Conservation (phyloP, 768 basidiomycete genomes). For the Hysterangium stoloniferum region DNA sequence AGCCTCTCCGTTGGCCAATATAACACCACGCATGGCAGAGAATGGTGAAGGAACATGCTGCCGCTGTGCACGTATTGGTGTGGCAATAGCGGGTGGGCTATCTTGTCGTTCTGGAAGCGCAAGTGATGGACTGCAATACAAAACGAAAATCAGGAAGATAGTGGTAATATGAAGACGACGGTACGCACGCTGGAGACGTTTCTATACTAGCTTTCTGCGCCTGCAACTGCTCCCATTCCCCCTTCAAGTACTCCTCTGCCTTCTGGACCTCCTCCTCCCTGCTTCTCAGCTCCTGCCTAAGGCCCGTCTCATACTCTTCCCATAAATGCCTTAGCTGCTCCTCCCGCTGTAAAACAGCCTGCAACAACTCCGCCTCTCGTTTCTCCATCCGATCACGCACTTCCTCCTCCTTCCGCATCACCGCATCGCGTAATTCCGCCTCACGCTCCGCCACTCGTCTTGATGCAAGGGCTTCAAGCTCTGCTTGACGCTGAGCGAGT, state of each 20-base stretch:
- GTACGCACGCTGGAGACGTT: too few relatives aligned
- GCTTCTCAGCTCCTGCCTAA: slow-evolving; percentile 56
- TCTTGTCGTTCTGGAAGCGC: too few relatives aligned
- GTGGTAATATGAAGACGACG: not conserved
- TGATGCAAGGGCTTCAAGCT: slow-evolving; percentile 11
- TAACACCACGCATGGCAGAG: slow-evolving; percentile 50
- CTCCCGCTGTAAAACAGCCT: slow-evolving; percentile 58
- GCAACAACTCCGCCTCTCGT: slow-evolving; percentile 63
- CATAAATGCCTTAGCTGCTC: slow-evolving; percentile 62
- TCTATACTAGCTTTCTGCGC: too few relatives aligned
- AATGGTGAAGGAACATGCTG: slow-evolving; percentile 12
- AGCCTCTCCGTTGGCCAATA: slow-evolving; percentile 68
- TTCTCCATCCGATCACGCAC: slow-evolving; percentile 53
- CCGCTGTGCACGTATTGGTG: slow-evolving; percentile 40
- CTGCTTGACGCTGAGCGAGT: slow-evolving; percentile 12
- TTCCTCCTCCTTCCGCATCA: slow-evolving; percentile 55
- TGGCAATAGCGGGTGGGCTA: slow-evolving; percentile 34
- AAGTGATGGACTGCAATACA: too few relatives aligned
- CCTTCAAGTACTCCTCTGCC: slow-evolving; percentile 46
- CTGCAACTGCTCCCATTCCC: slow-evolving; percentile 36
- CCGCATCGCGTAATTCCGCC: slow-evolving; percentile 35
- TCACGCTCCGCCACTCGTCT: slow-evolving; percentile 41
- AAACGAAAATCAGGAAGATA: too few relatives aligned
- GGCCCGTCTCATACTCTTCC: slow-evolving; percentile 59
- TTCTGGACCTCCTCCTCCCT: slow-evolving; percentile 57